Evolutionary conservation across 2,329 filamentous ascomycete genomes (phyloP).

Genomic region (Penicillium sp.): DNA sequence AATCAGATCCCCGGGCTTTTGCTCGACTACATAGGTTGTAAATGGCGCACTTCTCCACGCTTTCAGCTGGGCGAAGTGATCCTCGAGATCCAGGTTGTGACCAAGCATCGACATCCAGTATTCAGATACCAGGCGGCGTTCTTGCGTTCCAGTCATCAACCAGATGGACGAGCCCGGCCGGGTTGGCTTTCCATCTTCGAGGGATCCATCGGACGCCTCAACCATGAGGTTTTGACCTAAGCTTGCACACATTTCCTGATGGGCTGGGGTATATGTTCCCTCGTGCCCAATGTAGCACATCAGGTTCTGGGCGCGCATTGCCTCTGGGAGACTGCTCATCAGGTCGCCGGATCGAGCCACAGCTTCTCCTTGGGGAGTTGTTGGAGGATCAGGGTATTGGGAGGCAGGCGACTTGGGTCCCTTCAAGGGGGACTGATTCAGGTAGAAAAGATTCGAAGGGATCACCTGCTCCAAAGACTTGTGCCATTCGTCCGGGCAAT

Average conservation of each 20-base stretch:
- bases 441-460: constrained; percentile 81
- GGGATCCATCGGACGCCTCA: constrained; percentile 70
- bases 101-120: constrained; percentile 92
- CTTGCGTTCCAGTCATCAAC: constrained; percentile 98
- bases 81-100: constrained; percentile 95
- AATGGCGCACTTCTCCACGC: constrained; percentile 96
- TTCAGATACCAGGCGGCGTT: constrained; percentile 85
- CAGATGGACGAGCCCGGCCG: constrained; percentile 88
- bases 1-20: constrained; percentile 88
- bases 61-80: constrained; percentile 93
- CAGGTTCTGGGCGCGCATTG: constrained; percentile 92
- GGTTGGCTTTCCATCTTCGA: constrained; percentile 69
- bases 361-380: constrained; percentile 56
- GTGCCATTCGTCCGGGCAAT: constrained; percentile 87
- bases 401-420: constrained; percentile 57
- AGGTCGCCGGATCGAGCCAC: constrained; percentile 81
- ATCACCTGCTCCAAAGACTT: constrained; percentile 76
- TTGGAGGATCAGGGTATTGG: constrained; percentile 45
- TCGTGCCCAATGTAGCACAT: constrained; percentile 99
- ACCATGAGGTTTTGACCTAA: constrained; percentile 99
- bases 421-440: constrained; percentile 74
- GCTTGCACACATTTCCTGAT: constrained; percentile 96
- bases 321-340: constrained; percentile 85
- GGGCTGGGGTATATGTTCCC: constrained; percentile 92
- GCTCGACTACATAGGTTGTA: constrained; percentile 88